Evolutionary conservation across 2,329 filamentous ascomycete species (phyloP).

Genomic region (Aspergillus sp.): DNA sequence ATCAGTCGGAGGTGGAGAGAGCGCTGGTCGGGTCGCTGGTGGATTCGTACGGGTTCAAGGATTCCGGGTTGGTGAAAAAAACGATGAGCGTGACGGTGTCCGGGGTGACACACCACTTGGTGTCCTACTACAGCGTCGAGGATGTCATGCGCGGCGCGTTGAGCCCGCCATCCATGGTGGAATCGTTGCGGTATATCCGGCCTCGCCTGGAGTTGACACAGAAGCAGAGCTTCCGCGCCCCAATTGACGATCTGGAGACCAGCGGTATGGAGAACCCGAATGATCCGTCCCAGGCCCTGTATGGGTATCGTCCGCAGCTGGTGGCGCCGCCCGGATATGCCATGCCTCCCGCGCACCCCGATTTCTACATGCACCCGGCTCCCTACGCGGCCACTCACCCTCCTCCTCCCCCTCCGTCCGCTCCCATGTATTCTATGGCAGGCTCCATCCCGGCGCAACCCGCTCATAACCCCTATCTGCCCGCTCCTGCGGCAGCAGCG

Average conservation of each 20-base stretch:
- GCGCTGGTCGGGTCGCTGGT: conserved; percentile 71
- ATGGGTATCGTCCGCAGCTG: conserved; percentile 34
- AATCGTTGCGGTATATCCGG: conserved; percentile 42
- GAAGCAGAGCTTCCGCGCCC: conserved; percentile 59
- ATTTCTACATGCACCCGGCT: conserved; percentile 31
- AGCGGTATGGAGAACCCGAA: conserved; percentile 30
- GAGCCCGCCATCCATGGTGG: conserved; percentile 50
- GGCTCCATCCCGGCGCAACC: conserved; percentile 24
- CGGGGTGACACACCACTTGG: conserved; percentile 71
- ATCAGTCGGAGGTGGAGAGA: conserved; percentile 44
- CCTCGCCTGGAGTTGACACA: conserved; percentile 53
- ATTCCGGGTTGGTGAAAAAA: conserved; percentile 78
- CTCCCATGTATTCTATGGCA: conserved; percentile 28
- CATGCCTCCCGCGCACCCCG: conserved; percentile 26
- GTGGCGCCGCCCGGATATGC: conserved; percentile 27
- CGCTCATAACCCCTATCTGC: conserved; percentile 31
- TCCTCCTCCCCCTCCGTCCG: conserved; percentile 25
- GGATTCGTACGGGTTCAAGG: conserved; percentile 85
- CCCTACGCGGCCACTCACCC: conserved; percentile 28
- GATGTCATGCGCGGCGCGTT: conserved; percentile 62
- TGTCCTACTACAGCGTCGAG: conserved; percentile 78
- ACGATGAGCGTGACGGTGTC: conserved; percentile 73
- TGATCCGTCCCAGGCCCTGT: conserved; percentile 32
- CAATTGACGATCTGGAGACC: conserved; percentile 53
- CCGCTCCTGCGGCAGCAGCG: conserved; percentile 23